phyloP scores from a whole-genome alignment of 2,329 filamentous ascomycete species.

The Phaeosphaeriaceae sp. region DNA sequence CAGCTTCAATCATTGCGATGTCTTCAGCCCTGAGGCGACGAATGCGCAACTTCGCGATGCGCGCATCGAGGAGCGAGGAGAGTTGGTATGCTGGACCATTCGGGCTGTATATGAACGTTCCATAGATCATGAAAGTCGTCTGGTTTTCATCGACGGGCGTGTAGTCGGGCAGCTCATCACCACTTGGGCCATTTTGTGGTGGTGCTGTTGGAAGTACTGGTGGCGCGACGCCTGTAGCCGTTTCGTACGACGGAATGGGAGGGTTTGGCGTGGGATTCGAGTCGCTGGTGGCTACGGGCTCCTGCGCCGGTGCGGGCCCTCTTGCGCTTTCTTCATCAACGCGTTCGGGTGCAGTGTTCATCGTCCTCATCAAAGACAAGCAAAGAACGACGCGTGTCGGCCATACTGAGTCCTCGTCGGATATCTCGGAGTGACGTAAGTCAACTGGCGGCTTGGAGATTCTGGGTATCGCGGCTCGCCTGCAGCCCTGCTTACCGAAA shows the following conservation, averaged over 20 bases:
- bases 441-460: background rate
- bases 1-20: conserved; percentile 19
- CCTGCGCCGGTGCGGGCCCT: background rate
- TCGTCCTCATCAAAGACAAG: background rate
- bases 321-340: background rate
- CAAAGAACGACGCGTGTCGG: background rate
- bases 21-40: conserved; percentile 28
- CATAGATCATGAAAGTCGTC: conserved; percentile 31
- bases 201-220: background rate
- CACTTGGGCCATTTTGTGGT: background rate
- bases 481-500: background rate
- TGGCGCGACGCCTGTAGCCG: conserved; percentile 12
- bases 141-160: conserved; percentile 27
- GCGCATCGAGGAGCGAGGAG: conserved; percentile 31
- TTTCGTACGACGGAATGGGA: conserved; percentile 27
- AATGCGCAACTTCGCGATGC: conserved; percentile 25
- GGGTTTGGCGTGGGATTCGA: background rate
- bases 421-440: background rate
- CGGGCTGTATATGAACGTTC: conserved; percentile 35
- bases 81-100: conserved; percentile 34
- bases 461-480: background rate
- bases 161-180: conserved; percentile 23
- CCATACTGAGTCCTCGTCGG: conserved; percentile 2
- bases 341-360: conserved; percentile 2
- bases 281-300: background rate